A percentile compares a stretch with the other conserved stretches of the same genome.
Evolutionary conservation across 2,329 filamentous ascomycete genomes (phyloP).

Genomic region (Fonsecaea erecta): DNA sequence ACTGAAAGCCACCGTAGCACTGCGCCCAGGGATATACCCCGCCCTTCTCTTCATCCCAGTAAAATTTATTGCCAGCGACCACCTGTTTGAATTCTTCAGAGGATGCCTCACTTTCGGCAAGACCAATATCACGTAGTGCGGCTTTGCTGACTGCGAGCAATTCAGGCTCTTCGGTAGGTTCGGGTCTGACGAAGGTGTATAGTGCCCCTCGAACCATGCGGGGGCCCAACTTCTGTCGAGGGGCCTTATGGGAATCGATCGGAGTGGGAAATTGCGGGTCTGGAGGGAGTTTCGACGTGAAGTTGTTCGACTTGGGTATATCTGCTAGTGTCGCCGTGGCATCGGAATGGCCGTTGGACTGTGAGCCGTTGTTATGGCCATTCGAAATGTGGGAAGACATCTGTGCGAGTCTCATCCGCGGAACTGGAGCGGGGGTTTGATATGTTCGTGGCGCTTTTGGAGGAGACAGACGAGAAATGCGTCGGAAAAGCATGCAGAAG

Average conservation of each 20-base stretch:
- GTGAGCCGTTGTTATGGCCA: slow-evolving; percentile 19
- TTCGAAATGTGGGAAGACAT: slow-evolving; percentile 51
- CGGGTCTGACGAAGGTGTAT: slow-evolving; percentile 89
- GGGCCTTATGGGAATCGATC: slow-evolving; percentile 76
- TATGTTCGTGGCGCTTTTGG: background rate
- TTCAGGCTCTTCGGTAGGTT: slow-evolving; percentile 72
- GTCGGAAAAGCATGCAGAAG: slow-evolving; percentile 30
- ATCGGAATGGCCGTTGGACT: slow-evolving; percentile 21
- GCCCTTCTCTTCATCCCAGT: slow-evolving; percentile 72
- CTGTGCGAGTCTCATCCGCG: slow-evolving; percentile 48
- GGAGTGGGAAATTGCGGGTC: slow-evolving; percentile 82
- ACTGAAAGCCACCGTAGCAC: slow-evolving; percentile 77
- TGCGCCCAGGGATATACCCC: slow-evolving; percentile 98
- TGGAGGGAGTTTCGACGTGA: slow-evolving; percentile 70
- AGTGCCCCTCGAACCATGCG: slow-evolving; percentile 82
- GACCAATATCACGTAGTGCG: slow-evolving; percentile 80
- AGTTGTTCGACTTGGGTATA: slow-evolving; percentile 67
- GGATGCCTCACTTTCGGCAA: slow-evolving; percentile 69
- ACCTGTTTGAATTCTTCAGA: slow-evolving; percentile 76
- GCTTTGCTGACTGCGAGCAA: slow-evolving; percentile 78
- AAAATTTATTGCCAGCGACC: slow-evolving; percentile 80
- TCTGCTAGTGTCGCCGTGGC: slow-evolving; percentile 45
- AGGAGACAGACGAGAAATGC: slow-evolving; percentile 22
- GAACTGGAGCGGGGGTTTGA: slow-evolving; percentile 6
- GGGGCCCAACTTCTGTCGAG: slow-evolving; percentile 75